phyloP scores from a whole-genome alignment of 495 filamentous ascomycete species.

The Penicillium verhagenii region DNA sequence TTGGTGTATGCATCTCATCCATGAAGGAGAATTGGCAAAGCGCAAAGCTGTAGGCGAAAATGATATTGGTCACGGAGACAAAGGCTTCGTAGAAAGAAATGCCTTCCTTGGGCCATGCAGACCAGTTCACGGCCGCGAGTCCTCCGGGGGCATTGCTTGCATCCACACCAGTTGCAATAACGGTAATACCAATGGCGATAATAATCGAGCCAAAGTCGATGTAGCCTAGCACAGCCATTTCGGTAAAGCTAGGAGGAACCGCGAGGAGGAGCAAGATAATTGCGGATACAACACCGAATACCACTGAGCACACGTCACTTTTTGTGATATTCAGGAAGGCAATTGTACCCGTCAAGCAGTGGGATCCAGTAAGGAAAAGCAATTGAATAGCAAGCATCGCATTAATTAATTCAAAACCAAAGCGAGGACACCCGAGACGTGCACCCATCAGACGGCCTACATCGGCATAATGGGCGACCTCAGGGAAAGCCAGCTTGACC shows the following conservation, averaged over 20 bases:
- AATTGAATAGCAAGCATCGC: constrained; percentile 58
- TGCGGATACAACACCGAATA: constrained; percentile 59
- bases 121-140: constrained; percentile 31
- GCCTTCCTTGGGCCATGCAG: constrained; percentile 28
- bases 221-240: constrained; percentile 56
- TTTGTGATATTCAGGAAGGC: constrained; percentile 59
- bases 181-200: constrained; percentile 62
- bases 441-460: constrained; percentile 59
- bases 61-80: constrained; percentile 63
- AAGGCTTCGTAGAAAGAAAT: constrained; percentile 35
- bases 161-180: constrained; percentile 57
- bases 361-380: constrained; percentile 65
- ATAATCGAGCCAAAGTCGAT: constrained; percentile 61
- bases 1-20: constrained; percentile 57
- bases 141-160: constrained; percentile 29
- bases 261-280: constrained; percentile 57
- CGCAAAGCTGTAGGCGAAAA: constrained; percentile 61
- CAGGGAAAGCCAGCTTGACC: constrained; percentile 61
- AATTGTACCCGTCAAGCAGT: constrained; percentile 67
- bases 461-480: constrained; percentile 64
- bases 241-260: constrained; percentile 50
- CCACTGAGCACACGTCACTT: constrained; percentile 57
- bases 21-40: constrained; percentile 54
- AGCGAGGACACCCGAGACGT: constrained; percentile 20
- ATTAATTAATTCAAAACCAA: constrained; percentile 50